These are phyloP conservation scores for Berberis vulgaris DNA, from an alignment of 164 flowering plant species.

Conservation along the genomic window DNA sequence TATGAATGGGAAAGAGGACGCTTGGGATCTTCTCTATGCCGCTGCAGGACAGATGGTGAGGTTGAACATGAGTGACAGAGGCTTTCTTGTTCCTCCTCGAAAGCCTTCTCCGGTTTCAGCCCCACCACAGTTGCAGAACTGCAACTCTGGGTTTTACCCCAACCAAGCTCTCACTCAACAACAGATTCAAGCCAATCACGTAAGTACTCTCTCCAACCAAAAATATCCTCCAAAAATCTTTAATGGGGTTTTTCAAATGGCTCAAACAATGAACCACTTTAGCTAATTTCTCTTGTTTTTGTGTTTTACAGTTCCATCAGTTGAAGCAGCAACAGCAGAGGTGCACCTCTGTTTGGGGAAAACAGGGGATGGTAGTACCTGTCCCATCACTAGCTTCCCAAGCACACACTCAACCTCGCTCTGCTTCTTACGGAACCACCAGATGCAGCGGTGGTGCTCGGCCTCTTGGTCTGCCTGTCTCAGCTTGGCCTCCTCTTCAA, in stretches of 20 bases:
- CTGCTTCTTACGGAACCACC: too few relatives aligned
- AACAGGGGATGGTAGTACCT: too few relatives aligned
- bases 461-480: slow-evolving; percentile 29
- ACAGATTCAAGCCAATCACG: slow-evolving; percentile 34
- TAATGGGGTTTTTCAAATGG: background rate
- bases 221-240: background rate
- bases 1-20: slow-evolving; percentile 14
- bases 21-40: slow-evolving; percentile 54
- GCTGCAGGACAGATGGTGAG: slow-evolving; percentile 64
- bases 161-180: slow-evolving; percentile 29
- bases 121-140: slow-evolving; percentile 9
- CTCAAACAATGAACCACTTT: too few relatives aligned
- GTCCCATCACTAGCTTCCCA: too few relatives aligned
- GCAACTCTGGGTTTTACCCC: slow-evolving; percentile 12
- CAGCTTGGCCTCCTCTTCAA: slow-evolving; percentile 62
- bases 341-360: too few relatives aligned
- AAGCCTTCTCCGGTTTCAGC: slow-evolving; percentile 16
- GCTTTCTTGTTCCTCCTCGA: slow-evolving; percentile 23
- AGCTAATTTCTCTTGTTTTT: too few relatives aligned
- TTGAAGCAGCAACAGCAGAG: too few relatives aligned
- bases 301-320: too few relatives aligned
- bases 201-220: slow-evolving; percentile 1
- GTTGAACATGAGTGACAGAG: slow-evolving; percentile 32
- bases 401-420: too few relatives aligned
- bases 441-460: slow-evolving; percentile 9